Evolutionary conservation across 2,329 filamentous ascomycete genomes (phyloP), one percentile per base, ranked within the genome.

Genomic region (Ascochyta viciae-villosae): DNA sequence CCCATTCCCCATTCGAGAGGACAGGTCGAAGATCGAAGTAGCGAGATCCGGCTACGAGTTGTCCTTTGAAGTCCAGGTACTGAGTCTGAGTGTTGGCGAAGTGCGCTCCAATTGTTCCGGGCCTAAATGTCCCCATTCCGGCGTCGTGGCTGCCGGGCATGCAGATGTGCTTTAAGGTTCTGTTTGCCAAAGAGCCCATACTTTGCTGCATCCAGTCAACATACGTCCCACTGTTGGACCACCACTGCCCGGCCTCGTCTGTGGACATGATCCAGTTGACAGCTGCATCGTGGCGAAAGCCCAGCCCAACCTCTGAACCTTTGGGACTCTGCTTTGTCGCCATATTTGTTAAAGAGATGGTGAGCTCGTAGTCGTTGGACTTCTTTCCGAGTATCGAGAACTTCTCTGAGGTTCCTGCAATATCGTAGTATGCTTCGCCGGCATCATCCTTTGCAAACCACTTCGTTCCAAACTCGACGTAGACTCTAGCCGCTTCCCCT

Each of bases 141-240:
- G 80, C 73, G 54, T 83, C 79, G 56, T 83, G 80, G 3, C 78
- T 76, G 8, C 80, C 81, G 0, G 81, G 81, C 73, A 83, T 78
- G 44, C 78, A 74, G 16, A 83, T 72, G 27, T 82, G 75, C 47
- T 77, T 77, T 0, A 83, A 64, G 1, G 74, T 75, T 10, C 81
- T 75, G 41, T 74, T 74, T 3, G 72, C 74, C 5, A 79, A 60
- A 4, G 70, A 72, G 2, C 65, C 67, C 40, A 78, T 63, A 43
- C 71, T 76, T 37, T 75, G 70, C 45, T 78, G 73, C 76, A 78
- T 78, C 77, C 76, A 78, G 54, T 74, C 71, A 10, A 68, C 61
- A 6, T 73, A 72, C 3, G 66, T 68, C 3, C 69, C 70, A 24
- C 66, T 72, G 44, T 73, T 77, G 5, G 74, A 75, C 63, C 71